Evolutionary conservation across 352 stramenopile species (phyloP), one percentile per base, ranked within the genome.

Genomic region (Elongisporangium prolatum): DNA sequence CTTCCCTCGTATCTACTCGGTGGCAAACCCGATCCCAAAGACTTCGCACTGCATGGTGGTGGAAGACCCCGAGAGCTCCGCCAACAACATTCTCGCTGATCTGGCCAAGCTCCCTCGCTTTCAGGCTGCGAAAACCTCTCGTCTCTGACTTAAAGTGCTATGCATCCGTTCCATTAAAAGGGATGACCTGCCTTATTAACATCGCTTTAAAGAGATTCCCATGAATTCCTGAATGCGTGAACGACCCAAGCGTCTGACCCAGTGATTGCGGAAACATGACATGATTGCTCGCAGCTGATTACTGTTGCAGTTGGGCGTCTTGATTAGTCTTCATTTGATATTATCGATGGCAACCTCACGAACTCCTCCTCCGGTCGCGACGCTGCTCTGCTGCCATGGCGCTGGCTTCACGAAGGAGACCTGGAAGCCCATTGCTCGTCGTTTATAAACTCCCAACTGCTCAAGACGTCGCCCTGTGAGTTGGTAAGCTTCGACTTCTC

Each of bases 21-120:
- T 69, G n/a, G 50, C 56, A 2, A 49, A 63, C 13, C 54, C 63
- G 7, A 65, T 84, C 40, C 38, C 40, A 13, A 58, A 58, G 24
- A 69, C 50, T 14, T 68, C 64, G 28, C 74, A 84, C 21, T 25
- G 71, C 50, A 64, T 84, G 52, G 65, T 79, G 21, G 40, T 79
- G 40, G 71, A 84, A 52, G 74, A 80, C 52, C 66, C 70, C 4
- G 60, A 40, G 9, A 8, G 28, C 28, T 40, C 28, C 9, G 28
- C 28, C 5, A 5, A 9, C 5, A 40, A 40, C 14, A 40, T 40
- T 9, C 25, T 69, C 21, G 17, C 49, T 10, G 64, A 65, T 37
- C 60, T 75, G 13, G 22, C 62, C 16, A 21, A 62, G 38, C 48
- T 68, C 4, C 17, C 50, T 4, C 8, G 28, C 25, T 40, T 44